Evolutionary conservation across 1,284 basidiomycete genomes (phyloP), one percentile per base, ranked within the genome.

Genomic region (Ustilago hordei): DNA sequence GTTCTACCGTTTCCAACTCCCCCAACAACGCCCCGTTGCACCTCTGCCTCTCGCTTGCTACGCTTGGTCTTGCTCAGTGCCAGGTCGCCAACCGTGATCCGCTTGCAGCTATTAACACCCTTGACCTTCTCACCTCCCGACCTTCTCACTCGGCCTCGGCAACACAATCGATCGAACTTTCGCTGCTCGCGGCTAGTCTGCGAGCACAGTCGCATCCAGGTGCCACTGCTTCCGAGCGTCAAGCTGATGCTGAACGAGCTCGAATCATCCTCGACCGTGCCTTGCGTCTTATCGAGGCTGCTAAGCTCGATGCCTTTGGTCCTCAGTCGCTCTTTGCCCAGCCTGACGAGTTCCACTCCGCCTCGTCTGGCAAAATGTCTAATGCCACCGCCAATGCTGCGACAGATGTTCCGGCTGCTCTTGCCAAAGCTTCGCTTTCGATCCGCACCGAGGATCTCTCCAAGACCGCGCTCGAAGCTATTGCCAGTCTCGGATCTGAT

Each of bases 61-160:
- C 78, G 3, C 71, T 86, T n/a, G 80, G 83, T 52, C 67, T 83
- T 0, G 83, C 84, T 19, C 84, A 86, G 65, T 77, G 84, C 36
- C 81, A 85, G 62, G 64, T 83, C 39, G 66, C 71, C 19, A 77
- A 79, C 31, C 72, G 78, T 28, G 82, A 83, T 47, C 60, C 64
- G 32, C 70, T 82, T 8, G 80, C 81, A 6, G 84, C 84, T 19
- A 75, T 75, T 47, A 78, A 78, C 61, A 81, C 84, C 32, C 78
- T 84, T 50, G 84, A 85, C 9, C 65, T 52, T 2, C 75, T 84
- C 62, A 77, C 81, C 11, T 35, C 60, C 6, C 53, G 75, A 34
- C 77, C 81, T 17, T 36, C 64, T 41, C 55, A 64, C 47, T 60
- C 69, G 11, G 66, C 64, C 31, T 77, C 70, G 32, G 47, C 69